Evolutionary conservation across 108 stramenopile species (phyloP).

Genomic region (Parmales sp.): DNA sequence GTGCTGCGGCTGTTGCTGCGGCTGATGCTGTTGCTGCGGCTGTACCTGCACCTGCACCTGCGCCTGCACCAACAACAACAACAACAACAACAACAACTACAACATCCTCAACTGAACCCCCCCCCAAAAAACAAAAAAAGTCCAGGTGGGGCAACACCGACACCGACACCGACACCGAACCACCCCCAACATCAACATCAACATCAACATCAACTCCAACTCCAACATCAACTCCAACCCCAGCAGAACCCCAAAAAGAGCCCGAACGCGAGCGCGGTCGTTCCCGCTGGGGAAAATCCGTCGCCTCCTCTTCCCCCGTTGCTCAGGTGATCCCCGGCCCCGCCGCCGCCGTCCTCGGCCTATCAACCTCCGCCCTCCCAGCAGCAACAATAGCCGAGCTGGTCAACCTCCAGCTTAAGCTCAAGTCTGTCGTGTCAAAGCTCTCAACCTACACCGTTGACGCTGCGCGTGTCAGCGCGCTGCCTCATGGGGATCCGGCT

Average conservation of each 20-base stretch:
- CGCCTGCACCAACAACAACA: not conserved
- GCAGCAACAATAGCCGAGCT: not conserved
- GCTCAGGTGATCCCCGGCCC: too few relatives aligned
- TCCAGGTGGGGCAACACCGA: not conserved
- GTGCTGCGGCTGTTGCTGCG: too few relatives aligned
- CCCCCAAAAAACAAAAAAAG: not conserved
- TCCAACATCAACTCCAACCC: too few relatives aligned
- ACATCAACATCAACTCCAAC: not conserved
- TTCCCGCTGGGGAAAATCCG: too few relatives aligned
- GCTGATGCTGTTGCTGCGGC: too few relatives aligned
- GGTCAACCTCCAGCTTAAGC: not conserved
- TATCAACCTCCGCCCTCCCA: not conserved
- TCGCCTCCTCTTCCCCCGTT: too few relatives aligned
- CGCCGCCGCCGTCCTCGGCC: not conserved
- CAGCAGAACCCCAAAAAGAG: too few relatives aligned
- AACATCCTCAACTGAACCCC: not conserved
- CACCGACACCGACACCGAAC: not conserved
- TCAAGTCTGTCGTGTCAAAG: not conserved
- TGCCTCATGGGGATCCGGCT: constrained; percentile 67
- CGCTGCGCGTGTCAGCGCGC: constrained; percentile 58
- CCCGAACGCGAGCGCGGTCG: too few relatives aligned
- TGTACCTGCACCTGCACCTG: too few relatives aligned
- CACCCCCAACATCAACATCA: not conserved
- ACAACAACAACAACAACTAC: not conserved
- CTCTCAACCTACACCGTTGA: constrained; percentile 55